These are phyloP conservation scores for Beauveria pseudobassiana DNA, from an alignment of 2,329 filamentous ascomycete genomes.

Conservation along the genomic window DNA sequence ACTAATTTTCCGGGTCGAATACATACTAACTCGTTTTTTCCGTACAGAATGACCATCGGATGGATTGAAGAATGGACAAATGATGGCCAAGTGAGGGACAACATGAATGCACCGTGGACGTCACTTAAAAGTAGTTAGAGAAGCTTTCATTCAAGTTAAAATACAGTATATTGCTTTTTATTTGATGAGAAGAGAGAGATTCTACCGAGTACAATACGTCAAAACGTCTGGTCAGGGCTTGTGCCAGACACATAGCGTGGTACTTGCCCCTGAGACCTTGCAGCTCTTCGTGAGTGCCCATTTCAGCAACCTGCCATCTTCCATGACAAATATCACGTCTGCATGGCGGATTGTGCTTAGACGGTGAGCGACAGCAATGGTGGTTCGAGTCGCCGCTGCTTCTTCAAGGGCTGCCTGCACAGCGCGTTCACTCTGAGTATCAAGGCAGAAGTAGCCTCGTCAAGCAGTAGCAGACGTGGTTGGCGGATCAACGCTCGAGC, in stretches of 20 bases:
- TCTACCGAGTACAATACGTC: neutral
- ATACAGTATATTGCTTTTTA: neutral
- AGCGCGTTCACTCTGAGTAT: conserved; percentile 52
- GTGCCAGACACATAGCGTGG: neutral
- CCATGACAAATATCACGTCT: conserved; percentile 83
- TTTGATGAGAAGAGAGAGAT: neutral
- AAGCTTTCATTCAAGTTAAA: neutral
- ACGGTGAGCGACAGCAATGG: neutral
- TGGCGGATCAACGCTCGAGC: conserved; percentile 57
- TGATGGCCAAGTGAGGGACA: conserved; percentile 26
- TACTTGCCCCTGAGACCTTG: conserved; percentile 25
- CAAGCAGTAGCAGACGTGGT: conserved; percentile 55
- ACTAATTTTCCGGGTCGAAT: neutral
- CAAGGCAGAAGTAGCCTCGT: conserved; percentile 55
- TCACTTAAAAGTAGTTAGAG: neutral
- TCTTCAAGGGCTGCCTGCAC: conserved; percentile 47
- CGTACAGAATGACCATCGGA: conserved; percentile 35
- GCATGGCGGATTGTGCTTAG: conserved; percentile 32
- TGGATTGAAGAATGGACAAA: conserved; percentile 36
- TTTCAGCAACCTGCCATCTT: conserved; percentile 74
- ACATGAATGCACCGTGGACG: neutral
- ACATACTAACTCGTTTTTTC: neutral
- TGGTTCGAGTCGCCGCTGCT: neutral
- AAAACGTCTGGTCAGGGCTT: neutral
- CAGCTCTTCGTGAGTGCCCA: conserved; percentile 65